These are phyloP conservation scores for Apophysomyces ossiformis DNA, from an alignment of 371 early-diverging fungal genomes.

Conservation along the genomic window DNA sequence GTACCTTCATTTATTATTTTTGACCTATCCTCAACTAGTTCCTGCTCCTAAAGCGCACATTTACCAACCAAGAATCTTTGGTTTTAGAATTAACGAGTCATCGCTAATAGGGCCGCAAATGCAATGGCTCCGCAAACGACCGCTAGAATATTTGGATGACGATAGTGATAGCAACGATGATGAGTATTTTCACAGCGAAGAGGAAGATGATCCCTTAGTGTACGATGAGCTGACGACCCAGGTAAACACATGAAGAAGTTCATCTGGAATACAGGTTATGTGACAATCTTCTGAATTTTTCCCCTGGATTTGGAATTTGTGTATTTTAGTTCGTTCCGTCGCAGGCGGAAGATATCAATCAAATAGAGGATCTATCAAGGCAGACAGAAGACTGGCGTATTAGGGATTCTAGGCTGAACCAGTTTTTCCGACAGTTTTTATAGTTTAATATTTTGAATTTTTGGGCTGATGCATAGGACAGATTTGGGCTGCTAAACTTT, in stretches of 20 bases:
- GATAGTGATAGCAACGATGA: constrained; percentile 38
- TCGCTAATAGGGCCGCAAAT: constrained; percentile 70
- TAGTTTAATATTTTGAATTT: not conserved
- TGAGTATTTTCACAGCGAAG: constrained; percentile 35
- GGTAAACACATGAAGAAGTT: constrained; percentile 6
- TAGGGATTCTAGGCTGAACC: constrained; percentile 37
- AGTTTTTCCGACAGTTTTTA: constrained; percentile 36
- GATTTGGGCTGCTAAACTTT: not conserved
- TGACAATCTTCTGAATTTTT: constrained; percentile 7
- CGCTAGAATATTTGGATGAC: constrained; percentile 41
- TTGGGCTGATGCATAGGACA: not conserved
- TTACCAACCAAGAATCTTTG: constrained; percentile 84
- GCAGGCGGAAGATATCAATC: constrained; percentile 23
- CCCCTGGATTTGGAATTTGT: not conserved
- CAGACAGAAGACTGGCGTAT: constrained; percentile 33
- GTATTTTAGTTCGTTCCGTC: constrained; percentile 18
- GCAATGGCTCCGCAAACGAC: constrained; percentile 76
- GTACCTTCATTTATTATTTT: constrained; percentile 92
- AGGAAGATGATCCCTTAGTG: constrained; percentile 15
- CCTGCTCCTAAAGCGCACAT: constrained; percentile 56
- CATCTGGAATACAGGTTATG: not conserved
- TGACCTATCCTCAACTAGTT: constrained; percentile 78
- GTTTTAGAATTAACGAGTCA: constrained; percentile 72
- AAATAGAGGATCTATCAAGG: constrained; percentile 17
- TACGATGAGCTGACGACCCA: constrained; percentile 21